Evolutionary conservation across 495 filamentous ascomycete species (phyloP), one percentile per base, ranked within the genome.

Genomic region (Amniculicola lignicola): DNA sequence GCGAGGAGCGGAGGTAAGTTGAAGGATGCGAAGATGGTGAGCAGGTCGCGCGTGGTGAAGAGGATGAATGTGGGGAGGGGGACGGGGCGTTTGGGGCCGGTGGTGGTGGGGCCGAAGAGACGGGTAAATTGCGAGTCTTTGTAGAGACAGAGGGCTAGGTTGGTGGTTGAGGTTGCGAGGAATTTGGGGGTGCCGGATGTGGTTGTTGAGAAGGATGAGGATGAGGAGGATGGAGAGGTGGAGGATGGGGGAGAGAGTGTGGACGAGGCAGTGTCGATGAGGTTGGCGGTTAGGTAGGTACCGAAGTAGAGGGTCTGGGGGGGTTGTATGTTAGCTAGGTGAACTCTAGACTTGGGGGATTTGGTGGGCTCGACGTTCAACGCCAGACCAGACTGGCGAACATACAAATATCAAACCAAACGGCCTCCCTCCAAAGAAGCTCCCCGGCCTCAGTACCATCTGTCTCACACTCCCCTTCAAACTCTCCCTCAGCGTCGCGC

Each of bases 21-120:
- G 79, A 97, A 97, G 33, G 84, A 89, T 21, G 87, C 90, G 72
- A 95, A 95, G 69, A 97, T 89, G 16, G 92, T 96, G 55, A 95
- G 71, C 69, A 86, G 89, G 72, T 97, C 92, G 60, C 93, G 82
- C 46, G 83, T 65, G 9, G 87, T 82, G 76, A 96, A 97, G 52
- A 96, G 81, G 0, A 75, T 63, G 71, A 90, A 95, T 25, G 86
- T 87, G 11, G 79, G 77, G 45, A 75, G 64, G 1, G 81, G 75
- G 12, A 86, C 80, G 29, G 81, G 75, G 5, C 82, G 66, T 1
- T 56, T 16, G 16, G 74, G 0, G 75, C 75, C 0, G 70, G 61
- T 2, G 63, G 72, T 33, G 7, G 9, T 18, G 6, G 37, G 37
- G 5, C 89, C 89, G 70, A 95, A 97, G 51, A 95, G 77, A 50